Base-by-base conservation (phyloP, 768 basidiomycete genomes). In the Psilocybe azurescens region DNA sequence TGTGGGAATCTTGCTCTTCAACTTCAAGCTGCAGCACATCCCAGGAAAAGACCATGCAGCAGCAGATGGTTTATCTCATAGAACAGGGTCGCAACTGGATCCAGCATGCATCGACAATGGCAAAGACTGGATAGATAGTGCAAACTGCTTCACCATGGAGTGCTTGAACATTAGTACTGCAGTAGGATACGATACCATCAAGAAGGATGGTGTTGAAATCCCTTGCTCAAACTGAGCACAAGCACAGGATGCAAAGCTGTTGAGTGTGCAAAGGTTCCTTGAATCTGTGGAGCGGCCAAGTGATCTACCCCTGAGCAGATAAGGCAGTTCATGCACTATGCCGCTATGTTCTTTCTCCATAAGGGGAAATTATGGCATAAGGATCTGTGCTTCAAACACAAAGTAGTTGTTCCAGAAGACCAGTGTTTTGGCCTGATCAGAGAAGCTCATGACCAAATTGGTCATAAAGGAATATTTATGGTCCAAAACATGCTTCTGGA, bases 11-110 rank as follows among this genome's bases (percentile, higher is more conserved):
- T 65, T 75, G 0, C 55, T 78, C 0, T 81, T 78, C 57, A 52
- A 72, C 20, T 77, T 79, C 61, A 63, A 62, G 1, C 63, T 81
- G 0, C 56, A 68, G 0, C 81, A 82, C 53, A 69, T 82, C 1
- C 74, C 77, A 1, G 71, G 64, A 0, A 51, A 61, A 46, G 55
- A 48, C 0, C 63, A 77, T 3, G 52, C 58, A 30, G 47, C 18
- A 18, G 18, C 18, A 3, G 47, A 49, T 18, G 47, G 47, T n/a
- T 9, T 49, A 5, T 49, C 47, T 3, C 3, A n/a, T n/a, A n/a
- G n/a, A n/a, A n/a, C n/a, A n/a, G n/a, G 18, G 9, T 33, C 33
- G 9, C 33, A 33, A 9, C 9, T n/a, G 51, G 51, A 53, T n/a
- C 24, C 4, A n/a, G 16, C 9, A 14, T 20, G 2, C 5, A 29